Base-by-base conservation (phyloP, 306 rosid genomes). In the Crotalaria pallida region DNA sequence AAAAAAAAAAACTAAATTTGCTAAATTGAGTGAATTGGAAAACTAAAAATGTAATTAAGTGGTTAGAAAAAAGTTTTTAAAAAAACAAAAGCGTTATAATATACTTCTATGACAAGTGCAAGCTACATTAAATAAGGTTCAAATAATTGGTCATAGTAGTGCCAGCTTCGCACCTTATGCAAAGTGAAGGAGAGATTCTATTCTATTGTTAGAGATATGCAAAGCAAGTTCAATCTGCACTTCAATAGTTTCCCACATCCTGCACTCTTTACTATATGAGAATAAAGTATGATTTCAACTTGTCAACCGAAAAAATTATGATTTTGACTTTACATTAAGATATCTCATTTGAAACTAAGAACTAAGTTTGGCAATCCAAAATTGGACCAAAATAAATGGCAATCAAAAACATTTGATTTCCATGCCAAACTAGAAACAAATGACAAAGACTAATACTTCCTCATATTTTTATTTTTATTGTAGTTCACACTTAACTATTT, bases 141-240 rank as follows among this genome's bases (percentile, higher is more conserved):
- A 63, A 60, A 76, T 65, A 65, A 66, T 81, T 59, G 78, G 72
- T 58, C 53, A 64, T 24, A 70, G 29, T 45, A 66, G 61, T 58
- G 78, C 67, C 75, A 78, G 81, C 83, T 43, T 62, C 72, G 3
- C 63, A 69, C 88, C 84, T 84, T 80, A 76, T 80, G 60, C 38
- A 79, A 74, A 84, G 82, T 58, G 65, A 23, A 74, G 26, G 65
- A 47, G 24, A 38, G 59, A 67, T 72, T 83, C 64, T 55, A 45
- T 75, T 65, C 75, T 59, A 3, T 27, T 62, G 57, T 56, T 64
- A 65, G 77, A 69, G 51, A 52, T 27, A 29, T 17, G 23, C 64
- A 22, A 77, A 69, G 58, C 43, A 71, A 70, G 41, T 47, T 50
- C 50, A 76, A 67, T 53, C 21, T 16, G 31, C 58, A 43, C 57